Evolutionary conservation across 2,329 filamentous ascomycete genomes (phyloP), one percentile per base, ranked within the genome.

Genomic region (Eurotiales sp.): DNA sequence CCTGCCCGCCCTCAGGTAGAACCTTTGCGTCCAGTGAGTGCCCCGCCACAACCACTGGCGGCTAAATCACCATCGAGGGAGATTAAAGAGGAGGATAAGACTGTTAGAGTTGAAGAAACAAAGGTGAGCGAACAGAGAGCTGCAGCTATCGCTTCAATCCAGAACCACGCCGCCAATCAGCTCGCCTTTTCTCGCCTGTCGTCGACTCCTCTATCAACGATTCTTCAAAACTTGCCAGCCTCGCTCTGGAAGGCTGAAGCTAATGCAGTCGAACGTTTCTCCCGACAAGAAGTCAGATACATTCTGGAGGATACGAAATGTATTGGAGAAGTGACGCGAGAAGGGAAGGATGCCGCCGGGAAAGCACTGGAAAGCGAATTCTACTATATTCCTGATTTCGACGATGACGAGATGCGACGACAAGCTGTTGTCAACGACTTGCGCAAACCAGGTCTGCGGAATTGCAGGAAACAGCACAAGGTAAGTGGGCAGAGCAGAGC

Each of bases 401-500:
- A 99, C 65, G 76, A 79, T 2, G 90, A 97, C 64, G 80, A 85
- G 56, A 82, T 86, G 64, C 82, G 92, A 54, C 83, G 88, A 46
- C 81, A 89, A 49, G 87, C 90, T 19, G 90, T 96, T 12, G 89
- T 91, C 1, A 85, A 91, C 59, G 88, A 89, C 48, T 76, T 96
- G 66, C 81, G 90, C 51, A 96, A 95, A 72, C 92, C 91, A 39
- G 93, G 90, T 61, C 74, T 99, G 63, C 81, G 93, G 59, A 86
- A 85, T 64, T 96, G 93, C 65, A 82, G 93, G 64, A 97, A 96
- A 74, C 89, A 93, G 67, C 93, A 99, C 72, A 97, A 97, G 88
- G 92, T 97, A 80, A 65, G 76, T 21, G 11, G 2, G 11, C 36
- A 1, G n/a, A n/a, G n/a, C n/a, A n/a, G n/a, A 25, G 46, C 17